phyloP scores from a whole-genome alignment of 495 filamentous ascomycete species.

The Aspergillus hancockii region DNA sequence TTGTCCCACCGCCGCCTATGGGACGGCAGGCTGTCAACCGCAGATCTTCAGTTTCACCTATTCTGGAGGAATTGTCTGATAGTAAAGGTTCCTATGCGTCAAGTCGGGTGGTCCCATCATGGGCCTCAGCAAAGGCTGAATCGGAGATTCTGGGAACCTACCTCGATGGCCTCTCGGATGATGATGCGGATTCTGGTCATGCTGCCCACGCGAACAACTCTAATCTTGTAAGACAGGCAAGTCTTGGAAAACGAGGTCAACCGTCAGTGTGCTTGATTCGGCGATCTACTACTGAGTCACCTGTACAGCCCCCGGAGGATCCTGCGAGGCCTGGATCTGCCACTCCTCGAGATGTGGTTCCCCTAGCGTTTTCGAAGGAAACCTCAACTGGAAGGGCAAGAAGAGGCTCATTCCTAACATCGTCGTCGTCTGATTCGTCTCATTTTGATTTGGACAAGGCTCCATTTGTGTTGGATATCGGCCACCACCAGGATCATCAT shows the following conservation, averaged over 20 bases:
- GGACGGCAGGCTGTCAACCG: constrained; percentile 38
- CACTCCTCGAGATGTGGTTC: constrained; percentile 6
- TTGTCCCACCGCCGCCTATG: constrained; percentile 24
- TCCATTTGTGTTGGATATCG: constrained; percentile 29
- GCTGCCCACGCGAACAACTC: constrained; percentile 52
- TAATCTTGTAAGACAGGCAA: constrained; percentile 73
- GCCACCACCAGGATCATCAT: constrained; percentile 12
- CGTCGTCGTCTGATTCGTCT: constrained; percentile 36
- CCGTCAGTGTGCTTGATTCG: constrained; percentile 69
- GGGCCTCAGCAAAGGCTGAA: constrained; percentile 55
- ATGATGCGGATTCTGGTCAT: constrained; percentile 36
- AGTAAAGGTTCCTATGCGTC: constrained; percentile 76
- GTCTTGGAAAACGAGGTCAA: constrained; percentile 71
- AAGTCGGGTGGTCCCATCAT: constrained; percentile 76
- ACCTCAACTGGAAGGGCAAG: constrained; percentile 24
- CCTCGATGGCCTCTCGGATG: constrained; percentile 39
- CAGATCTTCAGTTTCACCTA: constrained; percentile 79
- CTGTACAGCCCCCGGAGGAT: constrained; percentile 21
- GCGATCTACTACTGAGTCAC: constrained; percentile 34
- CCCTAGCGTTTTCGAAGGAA: constrained; percentile 20
- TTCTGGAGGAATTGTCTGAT: constrained; percentile 75
- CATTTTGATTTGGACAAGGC: constrained; percentile 39
- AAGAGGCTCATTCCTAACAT: constrained; percentile 29
- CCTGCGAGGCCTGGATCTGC: constrained; percentile 23
- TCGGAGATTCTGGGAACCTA: constrained; percentile 48